Evolutionary conservation across 1,284 basidiomycete species (phyloP).

Genomic region (Mycena sp.): DNA sequence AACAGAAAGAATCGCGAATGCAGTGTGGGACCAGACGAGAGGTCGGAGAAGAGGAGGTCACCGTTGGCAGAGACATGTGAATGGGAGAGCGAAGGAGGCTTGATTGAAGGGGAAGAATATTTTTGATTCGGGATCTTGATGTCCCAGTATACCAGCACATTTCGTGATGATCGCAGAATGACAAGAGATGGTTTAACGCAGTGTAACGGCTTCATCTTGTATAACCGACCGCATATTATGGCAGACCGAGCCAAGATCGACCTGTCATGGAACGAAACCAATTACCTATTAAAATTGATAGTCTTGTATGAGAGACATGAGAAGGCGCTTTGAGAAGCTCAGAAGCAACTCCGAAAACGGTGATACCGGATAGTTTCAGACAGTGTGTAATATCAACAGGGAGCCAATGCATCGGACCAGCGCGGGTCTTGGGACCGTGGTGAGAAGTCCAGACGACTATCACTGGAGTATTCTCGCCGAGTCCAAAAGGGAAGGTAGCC

Average conservation of each 20-base stretch:
- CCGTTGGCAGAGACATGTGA: slow-evolving; percentile 11
- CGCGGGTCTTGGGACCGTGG: background rate
- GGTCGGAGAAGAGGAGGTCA: slow-evolving; percentile 4
- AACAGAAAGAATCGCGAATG: background rate
- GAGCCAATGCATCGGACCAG: background rate
- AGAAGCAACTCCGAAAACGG: no score
- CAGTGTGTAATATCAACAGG: no score
- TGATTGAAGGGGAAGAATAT: slow-evolving; percentile 29
- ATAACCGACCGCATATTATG: slow-evolving; percentile 3
- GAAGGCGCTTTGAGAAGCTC: background rate
- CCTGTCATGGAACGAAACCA: no score
- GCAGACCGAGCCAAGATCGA: background rate
- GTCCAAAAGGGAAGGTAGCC: background rate
- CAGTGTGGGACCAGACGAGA: background rate
- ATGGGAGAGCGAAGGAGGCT: slow-evolving; percentile 12
- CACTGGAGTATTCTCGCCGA: no score
- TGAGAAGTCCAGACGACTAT: background rate
- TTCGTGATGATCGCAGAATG: slow-evolving; percentile 19
- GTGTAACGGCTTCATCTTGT: background rate
- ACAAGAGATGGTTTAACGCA: no score
- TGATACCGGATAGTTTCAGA: slow-evolving; percentile 13
- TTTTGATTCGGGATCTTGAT: slow-evolving; percentile 19
- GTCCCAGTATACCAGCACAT: background rate
- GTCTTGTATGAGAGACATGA: slow-evolving; percentile 1
- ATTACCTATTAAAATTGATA: slow-evolving; percentile 17